Evolutionary conservation across 805 yeast genomes (phyloP).

Genomic region (Brettanomyces anomalus): DNA sequence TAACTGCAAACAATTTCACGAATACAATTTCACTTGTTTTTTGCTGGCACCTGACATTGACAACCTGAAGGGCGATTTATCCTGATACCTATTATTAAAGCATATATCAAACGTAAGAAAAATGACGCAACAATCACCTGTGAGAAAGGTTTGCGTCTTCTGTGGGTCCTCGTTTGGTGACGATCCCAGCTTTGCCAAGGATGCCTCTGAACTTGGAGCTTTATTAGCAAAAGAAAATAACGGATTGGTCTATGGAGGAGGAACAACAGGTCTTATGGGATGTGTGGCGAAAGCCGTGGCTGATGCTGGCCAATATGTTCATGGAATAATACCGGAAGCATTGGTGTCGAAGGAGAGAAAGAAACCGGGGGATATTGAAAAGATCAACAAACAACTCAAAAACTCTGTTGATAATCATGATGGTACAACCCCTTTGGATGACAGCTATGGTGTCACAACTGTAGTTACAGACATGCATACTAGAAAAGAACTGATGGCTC

Average conservation of each 20-base stretch:
- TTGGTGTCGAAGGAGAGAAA: conserved; percentile 63
- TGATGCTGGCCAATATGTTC: conserved; percentile 55
- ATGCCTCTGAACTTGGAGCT: conserved; percentile 54
- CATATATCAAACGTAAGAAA: too few relatives aligned
- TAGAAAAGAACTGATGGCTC: conserved; percentile 78
- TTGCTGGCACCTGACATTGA: too few relatives aligned
- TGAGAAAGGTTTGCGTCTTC: conserved; percentile 58
- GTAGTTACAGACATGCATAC: conserved; percentile 87
- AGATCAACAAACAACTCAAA: conserved; percentile 39
- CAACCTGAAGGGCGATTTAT: too few relatives aligned
- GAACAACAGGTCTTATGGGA: conserved; percentile 81
- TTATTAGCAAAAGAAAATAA: conserved; percentile 48
- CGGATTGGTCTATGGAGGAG: conserved; percentile 86
- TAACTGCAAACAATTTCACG: too few relatives aligned
- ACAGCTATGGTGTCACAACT: conserved; percentile 66
- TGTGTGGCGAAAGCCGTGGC: conserved; percentile 58
- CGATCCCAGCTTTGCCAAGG: conserved; percentile 36
- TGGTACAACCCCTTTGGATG: conserved; percentile 57
- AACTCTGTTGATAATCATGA: conserved; percentile 51
- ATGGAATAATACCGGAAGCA: conserved; percentile 83
- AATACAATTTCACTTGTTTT: too few relatives aligned
- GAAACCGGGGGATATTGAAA: conserved; percentile 28
- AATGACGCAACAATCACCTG: too few relatives aligned
- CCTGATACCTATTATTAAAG: too few relatives aligned
- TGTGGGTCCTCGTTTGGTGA: conserved; percentile 79